Percentiles rank a stretch among this genome's conserved stretches.
These are phyloP conservation scores for Tetradesmus lagerheimii DNA, from an alignment of 139 green algal genomes.

Conservation along the genomic window DNA sequence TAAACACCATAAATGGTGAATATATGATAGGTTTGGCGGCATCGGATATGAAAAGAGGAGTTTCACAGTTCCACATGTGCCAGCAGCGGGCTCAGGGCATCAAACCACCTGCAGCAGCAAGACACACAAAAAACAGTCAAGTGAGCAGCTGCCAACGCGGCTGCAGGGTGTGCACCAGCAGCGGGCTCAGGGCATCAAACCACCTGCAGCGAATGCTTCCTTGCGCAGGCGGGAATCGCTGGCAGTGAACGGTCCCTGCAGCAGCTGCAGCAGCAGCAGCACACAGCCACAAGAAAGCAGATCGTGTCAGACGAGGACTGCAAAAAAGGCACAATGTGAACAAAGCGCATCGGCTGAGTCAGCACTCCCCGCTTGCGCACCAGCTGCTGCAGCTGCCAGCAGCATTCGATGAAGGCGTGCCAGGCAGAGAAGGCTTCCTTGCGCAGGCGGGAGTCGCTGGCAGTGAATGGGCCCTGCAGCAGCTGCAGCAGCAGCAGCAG, in stretches of 20 bases:
- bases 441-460: background rate
- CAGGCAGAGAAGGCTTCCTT: too few species aligned
- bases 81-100: background rate
- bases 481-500: background rate
- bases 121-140: background rate
- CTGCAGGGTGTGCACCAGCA: background rate
- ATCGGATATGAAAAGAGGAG: too few species aligned
- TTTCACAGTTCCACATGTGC: too few species aligned
- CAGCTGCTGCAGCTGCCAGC: constrained; percentile 1
- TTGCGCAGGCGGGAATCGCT: background rate
- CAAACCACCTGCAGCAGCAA: background rate
- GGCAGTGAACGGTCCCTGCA: background rate
- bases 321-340: too few species aligned
- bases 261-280: constrained; percentile 33
- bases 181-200: too few species aligned
- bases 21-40: too few species aligned
- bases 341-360: too few species aligned
- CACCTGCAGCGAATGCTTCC: background rate
- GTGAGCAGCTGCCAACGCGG: background rate
- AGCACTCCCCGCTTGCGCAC: too few species aligned
- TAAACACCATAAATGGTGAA: too few species aligned
- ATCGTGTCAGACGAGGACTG: too few species aligned
- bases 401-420: too few species aligned
- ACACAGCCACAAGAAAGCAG: too few species aligned
- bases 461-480: background rate